phyloP scores from a whole-genome alignment of 177 flowering plant species.

The Vitis hybrid region DNA sequence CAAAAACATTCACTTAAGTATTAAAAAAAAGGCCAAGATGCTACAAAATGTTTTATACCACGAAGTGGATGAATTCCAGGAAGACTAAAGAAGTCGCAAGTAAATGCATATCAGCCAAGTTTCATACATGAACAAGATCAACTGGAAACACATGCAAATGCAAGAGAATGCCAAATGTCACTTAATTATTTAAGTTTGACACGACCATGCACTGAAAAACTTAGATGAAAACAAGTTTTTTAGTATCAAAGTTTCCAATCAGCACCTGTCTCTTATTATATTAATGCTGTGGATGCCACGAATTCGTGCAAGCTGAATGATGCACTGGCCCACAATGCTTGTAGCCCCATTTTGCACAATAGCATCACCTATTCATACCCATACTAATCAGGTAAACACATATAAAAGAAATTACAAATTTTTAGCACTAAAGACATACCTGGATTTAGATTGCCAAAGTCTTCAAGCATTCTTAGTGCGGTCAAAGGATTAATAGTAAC shows the following conservation, averaged over 20 bases:
- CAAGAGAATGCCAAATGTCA: background rate
- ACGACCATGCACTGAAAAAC: background rate
- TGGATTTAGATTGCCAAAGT: constrained; percentile 64
- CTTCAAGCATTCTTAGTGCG: constrained; percentile 88
- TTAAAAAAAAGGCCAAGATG: no score
- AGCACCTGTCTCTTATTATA: constrained; percentile 86
- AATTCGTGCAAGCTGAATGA: constrained; percentile 82
- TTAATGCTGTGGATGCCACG: constrained; percentile 82
- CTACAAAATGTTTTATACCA: no score
- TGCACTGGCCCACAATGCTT: constrained; percentile 95
- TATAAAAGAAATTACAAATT: constrained; percentile 1
- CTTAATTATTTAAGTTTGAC: no score
- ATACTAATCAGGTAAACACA: constrained; percentile 12
- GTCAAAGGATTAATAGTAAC: constrained; percentile 90
- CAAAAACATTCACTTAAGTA: no score
- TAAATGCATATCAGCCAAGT: no score
- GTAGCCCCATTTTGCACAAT: constrained; percentile 99
- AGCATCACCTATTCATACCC: constrained; percentile 61
- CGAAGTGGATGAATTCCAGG: no score
- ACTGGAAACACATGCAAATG: no score
- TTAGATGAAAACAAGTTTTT: background rate
- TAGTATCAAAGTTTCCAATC: background rate
- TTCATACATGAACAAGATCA: no score
- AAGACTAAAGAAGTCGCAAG: no score
- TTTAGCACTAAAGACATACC: constrained; percentile 34